Evolutionary conservation across 257 asterid species (phyloP).

Genomic region (Gardenia jasminoides): DNA sequence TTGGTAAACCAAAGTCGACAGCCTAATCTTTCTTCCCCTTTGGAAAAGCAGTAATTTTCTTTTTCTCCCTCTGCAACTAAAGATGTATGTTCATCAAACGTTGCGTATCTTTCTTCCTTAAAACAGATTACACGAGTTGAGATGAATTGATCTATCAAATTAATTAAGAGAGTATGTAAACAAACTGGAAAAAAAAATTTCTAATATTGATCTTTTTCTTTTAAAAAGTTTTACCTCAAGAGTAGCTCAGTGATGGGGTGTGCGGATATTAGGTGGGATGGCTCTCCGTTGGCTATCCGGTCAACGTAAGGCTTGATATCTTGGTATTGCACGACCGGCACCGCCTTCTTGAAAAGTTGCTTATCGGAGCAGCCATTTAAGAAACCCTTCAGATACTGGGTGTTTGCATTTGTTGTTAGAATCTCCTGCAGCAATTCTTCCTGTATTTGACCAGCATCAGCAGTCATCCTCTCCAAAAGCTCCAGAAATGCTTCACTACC

Average conservation of each 20-base stretch:
- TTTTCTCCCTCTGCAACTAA: too few species aligned
- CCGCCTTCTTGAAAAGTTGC: conserved; percentile 5
- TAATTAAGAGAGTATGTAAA: too few species aligned
- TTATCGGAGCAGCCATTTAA: background rate
- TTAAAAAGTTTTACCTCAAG: background rate
- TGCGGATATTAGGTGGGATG: background rate
- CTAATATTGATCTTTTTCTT: too few species aligned
- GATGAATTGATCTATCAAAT: too few species aligned
- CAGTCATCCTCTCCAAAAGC: conserved; percentile 8
- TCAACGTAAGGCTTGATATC: conserved; percentile 7
- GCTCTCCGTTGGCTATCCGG: conserved; percentile 21
- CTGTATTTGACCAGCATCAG: background rate
- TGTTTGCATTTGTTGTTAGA: conserved; percentile 9
- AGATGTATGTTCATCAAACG: too few species aligned
- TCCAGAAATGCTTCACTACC: background rate
- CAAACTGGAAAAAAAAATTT: background rate
- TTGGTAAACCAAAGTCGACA: too few species aligned
- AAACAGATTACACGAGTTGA: too few species aligned
- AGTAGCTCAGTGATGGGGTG: conserved; percentile 4
- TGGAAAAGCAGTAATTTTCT: too few species aligned
- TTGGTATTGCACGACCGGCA: conserved; percentile 6
- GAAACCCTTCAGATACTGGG: conserved; percentile 11
- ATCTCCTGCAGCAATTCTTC: conserved; percentile 5
- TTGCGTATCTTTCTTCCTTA: too few species aligned
- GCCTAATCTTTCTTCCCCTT: too few species aligned